Base-by-base conservation (phyloP, 805 yeast genomes). In the Wickerhamomyces silvicola region DNA sequence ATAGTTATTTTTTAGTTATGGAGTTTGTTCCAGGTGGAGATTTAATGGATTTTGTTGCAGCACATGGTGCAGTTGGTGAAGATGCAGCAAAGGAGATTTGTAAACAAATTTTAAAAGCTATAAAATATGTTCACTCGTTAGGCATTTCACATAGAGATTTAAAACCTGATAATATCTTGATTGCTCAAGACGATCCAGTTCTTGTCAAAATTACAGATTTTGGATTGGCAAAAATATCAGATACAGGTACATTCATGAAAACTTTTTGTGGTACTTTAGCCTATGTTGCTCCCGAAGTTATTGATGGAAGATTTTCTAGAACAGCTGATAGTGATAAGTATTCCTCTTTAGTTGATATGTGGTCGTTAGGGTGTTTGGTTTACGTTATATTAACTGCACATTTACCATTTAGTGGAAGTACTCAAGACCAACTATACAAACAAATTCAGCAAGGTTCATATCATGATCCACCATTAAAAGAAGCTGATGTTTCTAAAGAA, bases 191-290 rank as follows among this genome's bases (percentile, higher is more conserved):
- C 51, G 92, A 85, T 50, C 97, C 97, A 1, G 92, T 88, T 5
- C 56, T 76, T 12, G 80, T 92, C n/a, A 92, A 92, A 52, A 83
- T 92, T 24, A 84, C 97, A 4, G 99, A 92, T 60, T 92, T 92
- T 60, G 99, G 99, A 0, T 64, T 92, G 27, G 98, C 98, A 0
- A 92, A 92, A 57, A 78, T 86, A 18, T 78, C 87, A 41, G 92
- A 81, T 36, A 78, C 77, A 32, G 81, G 87, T 8, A 76, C 95
- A 2, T 77, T 82, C 41, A 80, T 92, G 82, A 88, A 86, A 54
- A 90, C 99, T 0, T 92, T 92, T 48, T 92, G 99, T 60, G 99
- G 99, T 2, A 92, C 99, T 0, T 57, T 92, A 41, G 97, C 97
- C 2, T 92, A 92, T 50, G 81, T 92, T 30, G 98, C 99, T 0